Evolutionary conservation across 2,329 filamentous ascomycete species (phyloP).

Genomic region (Didymella pomorum): DNA sequence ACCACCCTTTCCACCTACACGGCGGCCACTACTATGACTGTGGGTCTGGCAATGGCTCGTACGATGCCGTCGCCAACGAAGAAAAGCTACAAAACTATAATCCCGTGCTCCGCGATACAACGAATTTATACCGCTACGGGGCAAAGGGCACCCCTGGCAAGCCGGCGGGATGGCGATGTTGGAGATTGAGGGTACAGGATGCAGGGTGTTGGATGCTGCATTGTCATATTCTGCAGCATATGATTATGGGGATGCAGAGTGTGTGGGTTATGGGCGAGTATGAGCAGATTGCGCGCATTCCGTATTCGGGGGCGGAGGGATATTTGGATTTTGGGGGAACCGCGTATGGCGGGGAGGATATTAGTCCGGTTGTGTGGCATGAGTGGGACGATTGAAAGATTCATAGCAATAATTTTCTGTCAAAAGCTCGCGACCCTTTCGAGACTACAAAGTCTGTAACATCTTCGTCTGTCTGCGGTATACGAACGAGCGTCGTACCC

Average conservation of each 20-base stretch:
- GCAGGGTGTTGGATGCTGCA: conserved; percentile 66
- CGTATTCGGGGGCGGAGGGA: conserved; percentile 49
- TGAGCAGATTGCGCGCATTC: conserved; percentile 48
- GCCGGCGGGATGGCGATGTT: conserved; percentile 66
- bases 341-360: conserved; percentile 49
- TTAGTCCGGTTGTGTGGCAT: conserved; percentile 22
- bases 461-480: no score
- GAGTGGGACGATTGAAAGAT: conserved; percentile 13
- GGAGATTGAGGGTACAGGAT: conserved; percentile 61
- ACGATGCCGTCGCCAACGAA: conserved; percentile 61
- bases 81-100: conserved; percentile 44
- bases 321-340: conserved; percentile 57
- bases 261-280: conserved; percentile 58
- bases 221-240: conserved; percentile 66
- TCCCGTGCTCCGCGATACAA: conserved; percentile 58
- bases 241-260: conserved; percentile 63
- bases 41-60: conserved; percentile 62
- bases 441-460: no score
- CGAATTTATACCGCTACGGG: conserved; percentile 65
- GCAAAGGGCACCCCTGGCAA: conserved; percentile 51
- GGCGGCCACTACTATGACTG: conserved; percentile 64
- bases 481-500: no score
- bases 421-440: no score
- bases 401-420: no score
- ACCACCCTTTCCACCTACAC: conserved; percentile 65